Conservation (phyloP, 2,329 filamentous ascomycete species). For the Penicillium rolfsii region DNA sequence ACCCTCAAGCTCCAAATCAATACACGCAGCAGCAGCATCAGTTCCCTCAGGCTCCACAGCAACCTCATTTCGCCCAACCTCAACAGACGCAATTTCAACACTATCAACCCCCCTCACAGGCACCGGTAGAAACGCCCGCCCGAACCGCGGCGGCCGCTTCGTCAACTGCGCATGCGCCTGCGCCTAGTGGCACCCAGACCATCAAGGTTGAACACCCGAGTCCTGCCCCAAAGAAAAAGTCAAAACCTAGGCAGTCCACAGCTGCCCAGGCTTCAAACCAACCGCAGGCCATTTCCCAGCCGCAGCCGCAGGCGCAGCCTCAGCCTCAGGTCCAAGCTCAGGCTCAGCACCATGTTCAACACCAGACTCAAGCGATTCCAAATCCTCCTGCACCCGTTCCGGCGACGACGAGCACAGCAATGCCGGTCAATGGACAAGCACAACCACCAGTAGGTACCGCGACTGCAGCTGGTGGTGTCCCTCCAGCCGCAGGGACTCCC, state of each 20-base stretch:
- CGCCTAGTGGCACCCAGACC: constrained; percentile 6
- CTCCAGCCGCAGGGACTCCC: constrained; percentile 12
- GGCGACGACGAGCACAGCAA: constrained; percentile 7
- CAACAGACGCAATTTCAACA: constrained; percentile 29
- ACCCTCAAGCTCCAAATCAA: constrained; percentile 13
- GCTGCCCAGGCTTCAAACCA: constrained; percentile 7
- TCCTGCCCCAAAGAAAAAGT: constrained; percentile 28
- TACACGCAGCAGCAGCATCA: constrained; percentile 24
- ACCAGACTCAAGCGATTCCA: neutral
- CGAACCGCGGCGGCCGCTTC: neutral
- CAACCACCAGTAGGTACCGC: constrained; percentile 7
- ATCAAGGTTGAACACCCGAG: constrained; percentile 22
- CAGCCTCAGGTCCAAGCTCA: constrained; percentile 6
- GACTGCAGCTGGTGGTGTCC: constrained; percentile 9
- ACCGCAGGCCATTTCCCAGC: constrained; percentile 7
- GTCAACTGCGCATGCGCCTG: constrained; percentile 11
- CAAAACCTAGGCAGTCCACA: constrained; percentile 18
- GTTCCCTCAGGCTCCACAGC: constrained; percentile 25
- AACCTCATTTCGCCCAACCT: constrained; percentile 24
- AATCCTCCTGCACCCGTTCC: constrained; percentile 3
- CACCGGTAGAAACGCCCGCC: constrained; percentile 11
- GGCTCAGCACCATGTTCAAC: neutral
- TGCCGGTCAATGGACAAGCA: constrained; percentile 23
- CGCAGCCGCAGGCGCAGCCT: neutral
- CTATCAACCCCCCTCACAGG: constrained; percentile 27